These are phyloP conservation scores for Leucocoprinus leucothites DNA, from an alignment of 768 basidiomycete species.

Conservation along the genomic window DNA sequence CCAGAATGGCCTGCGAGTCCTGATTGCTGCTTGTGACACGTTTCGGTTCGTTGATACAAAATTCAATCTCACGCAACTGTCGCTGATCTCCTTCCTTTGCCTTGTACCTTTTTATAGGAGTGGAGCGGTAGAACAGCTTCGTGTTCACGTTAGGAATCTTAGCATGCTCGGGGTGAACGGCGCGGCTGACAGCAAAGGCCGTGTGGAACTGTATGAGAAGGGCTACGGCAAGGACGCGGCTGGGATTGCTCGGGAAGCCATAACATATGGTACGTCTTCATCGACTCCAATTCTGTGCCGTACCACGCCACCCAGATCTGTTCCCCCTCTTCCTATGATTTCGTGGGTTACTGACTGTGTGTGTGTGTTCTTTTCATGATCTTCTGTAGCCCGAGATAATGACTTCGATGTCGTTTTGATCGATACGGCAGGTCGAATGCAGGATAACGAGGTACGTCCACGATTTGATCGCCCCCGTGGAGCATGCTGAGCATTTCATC, in stretches of 20 bases:
- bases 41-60: conserved; percentile 58
- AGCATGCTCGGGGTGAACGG: conserved; percentile 77
- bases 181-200: conserved; percentile 62
- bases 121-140: conserved; percentile 96
- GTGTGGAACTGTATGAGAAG: conserved; percentile 91
- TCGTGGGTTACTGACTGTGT: not conserved
- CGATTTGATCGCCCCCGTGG: conserved; percentile 1
- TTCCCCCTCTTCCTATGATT: not conserved
- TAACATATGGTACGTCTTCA: conserved; percentile 67
- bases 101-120: conserved; percentile 45
- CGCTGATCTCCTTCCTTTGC: not conserved
- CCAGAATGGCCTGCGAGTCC: conserved; percentile 88
- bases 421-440: conserved; percentile 98
- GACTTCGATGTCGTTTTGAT: conserved; percentile 96
- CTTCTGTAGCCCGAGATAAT: conserved; percentile 69
- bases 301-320: no score
- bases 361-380: not conserved
- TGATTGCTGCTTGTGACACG: conserved; percentile 98
- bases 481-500: conserved; percentile 2
- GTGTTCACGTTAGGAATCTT: conserved; percentile 94
- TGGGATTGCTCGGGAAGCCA: conserved; percentile 94
- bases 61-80: not conserved
- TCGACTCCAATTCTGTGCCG: not conserved
- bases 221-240: conserved; percentile 99
- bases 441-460: conserved; percentile 87